Evolutionary conservation across 495 filamentous ascomycete species (phyloP).

Genomic region (Penicillium angulare): DNA sequence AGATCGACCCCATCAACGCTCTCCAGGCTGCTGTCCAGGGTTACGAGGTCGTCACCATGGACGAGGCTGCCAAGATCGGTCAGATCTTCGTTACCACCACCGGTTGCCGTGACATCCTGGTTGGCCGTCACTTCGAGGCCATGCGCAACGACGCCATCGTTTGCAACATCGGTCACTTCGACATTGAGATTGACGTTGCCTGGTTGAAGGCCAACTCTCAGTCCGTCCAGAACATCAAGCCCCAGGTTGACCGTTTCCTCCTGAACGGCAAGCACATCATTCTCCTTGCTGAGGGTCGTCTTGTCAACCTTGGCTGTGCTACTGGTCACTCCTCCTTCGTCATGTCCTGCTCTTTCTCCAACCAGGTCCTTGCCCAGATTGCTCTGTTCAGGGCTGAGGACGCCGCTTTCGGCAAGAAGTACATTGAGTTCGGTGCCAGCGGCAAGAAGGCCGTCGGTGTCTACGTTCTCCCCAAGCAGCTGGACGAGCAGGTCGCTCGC

Average conservation of each 20-base stretch:
- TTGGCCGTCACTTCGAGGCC: slow-evolving; percentile 86
- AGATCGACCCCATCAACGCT: slow-evolving; percentile 99
- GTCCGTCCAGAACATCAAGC: slow-evolving; percentile 97
- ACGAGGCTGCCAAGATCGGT: slow-evolving; percentile 79
- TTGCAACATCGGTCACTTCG: slow-evolving; percentile 99
- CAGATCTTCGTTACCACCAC: slow-evolving; percentile 99
- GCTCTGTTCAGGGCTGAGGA: slow-evolving; percentile 94
- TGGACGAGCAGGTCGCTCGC: slow-evolving; percentile 95
- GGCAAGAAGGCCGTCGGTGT: slow-evolving; percentile 89
- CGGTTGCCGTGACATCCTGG: slow-evolving; percentile 96
- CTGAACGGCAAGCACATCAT: slow-evolving; percentile 98
- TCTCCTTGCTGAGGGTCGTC: slow-evolving; percentile 95
- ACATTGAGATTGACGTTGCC: slow-evolving; percentile 99
- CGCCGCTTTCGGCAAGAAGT: slow-evolving; percentile 82
- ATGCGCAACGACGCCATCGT: slow-evolving; percentile 99
- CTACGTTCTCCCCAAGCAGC: slow-evolving; percentile 96
- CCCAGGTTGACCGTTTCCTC: slow-evolving; percentile 96
- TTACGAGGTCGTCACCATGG: slow-evolving; percentile 96
- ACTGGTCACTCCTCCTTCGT: slow-evolving; percentile 99
- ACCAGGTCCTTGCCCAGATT: slow-evolving; percentile 99
- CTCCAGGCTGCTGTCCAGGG: slow-evolving; percentile 98
- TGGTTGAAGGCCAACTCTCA: slow-evolving; percentile 97
- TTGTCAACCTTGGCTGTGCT: slow-evolving; percentile 98
- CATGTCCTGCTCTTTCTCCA: slow-evolving; percentile 99
- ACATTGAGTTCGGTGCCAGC: slow-evolving; percentile 90